A percentile compares a stretch with the other conserved stretches of the same genome.
phyloP scores from a whole-genome alignment of 768 basidiomycete species.

The Crucibulum laeve region DNA sequence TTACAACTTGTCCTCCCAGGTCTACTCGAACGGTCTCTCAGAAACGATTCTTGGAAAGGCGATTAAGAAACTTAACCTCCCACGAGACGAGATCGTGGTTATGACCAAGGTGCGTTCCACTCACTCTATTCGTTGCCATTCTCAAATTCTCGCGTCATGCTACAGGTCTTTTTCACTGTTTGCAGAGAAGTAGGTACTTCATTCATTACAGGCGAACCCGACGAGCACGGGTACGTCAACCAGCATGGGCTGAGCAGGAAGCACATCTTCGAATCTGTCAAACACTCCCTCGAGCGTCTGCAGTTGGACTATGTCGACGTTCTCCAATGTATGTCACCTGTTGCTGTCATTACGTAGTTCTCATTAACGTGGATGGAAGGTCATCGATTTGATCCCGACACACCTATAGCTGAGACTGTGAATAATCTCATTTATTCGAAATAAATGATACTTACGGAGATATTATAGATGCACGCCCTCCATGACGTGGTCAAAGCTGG shows the following conservation, averaged over 20 bases:
- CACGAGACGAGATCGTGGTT: conserved; percentile 71
- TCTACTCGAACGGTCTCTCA: conserved; percentile 62
- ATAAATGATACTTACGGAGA: not conserved
- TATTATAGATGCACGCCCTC: conserved; percentile 55
- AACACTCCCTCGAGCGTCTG: conserved; percentile 57
- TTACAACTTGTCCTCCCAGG: conserved; percentile 22
- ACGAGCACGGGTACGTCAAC: conserved; percentile 50
- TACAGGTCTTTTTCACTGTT: conserved; percentile 35
- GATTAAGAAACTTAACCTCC: conserved; percentile 60
- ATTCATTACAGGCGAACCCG: conserved; percentile 13
- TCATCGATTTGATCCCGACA: conserved; percentile 53
- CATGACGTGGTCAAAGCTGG: conserved; percentile 64
- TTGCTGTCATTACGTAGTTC: not conserved
- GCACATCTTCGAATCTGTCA: conserved; percentile 72
- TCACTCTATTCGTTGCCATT: not conserved
- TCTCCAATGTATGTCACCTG: conserved; percentile 48
- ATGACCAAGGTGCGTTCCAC: conserved; percentile 57
- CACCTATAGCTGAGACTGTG: conserved; percentile 55
- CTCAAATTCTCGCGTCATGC: no score
- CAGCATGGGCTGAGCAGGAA: conserved; percentile 44
- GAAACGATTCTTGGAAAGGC: conserved; percentile 70
- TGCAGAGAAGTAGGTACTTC: conserved; percentile 12
- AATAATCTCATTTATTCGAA: conserved; percentile 2
- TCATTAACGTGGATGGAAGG: conserved; percentile 21
- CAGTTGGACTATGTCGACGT: conserved; percentile 77